Conservation (phyloP, 2,329 filamentous ascomycete species). For the Hansfordia pulvinata region DNA sequence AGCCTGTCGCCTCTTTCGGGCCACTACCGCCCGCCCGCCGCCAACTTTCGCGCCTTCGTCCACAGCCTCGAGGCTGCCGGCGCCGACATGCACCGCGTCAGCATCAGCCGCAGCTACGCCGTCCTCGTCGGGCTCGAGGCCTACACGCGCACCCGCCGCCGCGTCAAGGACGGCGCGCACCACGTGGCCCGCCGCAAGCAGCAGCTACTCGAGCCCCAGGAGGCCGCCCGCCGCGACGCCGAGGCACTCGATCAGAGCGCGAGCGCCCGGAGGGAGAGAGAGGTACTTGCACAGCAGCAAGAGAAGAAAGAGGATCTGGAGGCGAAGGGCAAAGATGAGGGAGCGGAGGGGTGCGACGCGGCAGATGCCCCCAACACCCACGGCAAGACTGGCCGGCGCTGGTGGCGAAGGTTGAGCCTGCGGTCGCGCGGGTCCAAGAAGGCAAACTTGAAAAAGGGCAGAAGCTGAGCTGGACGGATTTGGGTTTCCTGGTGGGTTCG, state of each 20-base stretch:
- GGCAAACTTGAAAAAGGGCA: too few relatives aligned
- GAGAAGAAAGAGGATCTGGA: slow-evolving; percentile 24
- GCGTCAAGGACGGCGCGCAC: slow-evolving; percentile 41
- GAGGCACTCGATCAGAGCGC: slow-evolving; percentile 46
- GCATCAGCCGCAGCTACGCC: slow-evolving; percentile 69
- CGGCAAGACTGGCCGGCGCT: too few relatives aligned
- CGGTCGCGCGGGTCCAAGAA: too few relatives aligned
- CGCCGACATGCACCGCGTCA: slow-evolving; percentile 47
- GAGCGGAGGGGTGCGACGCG: too few relatives aligned
- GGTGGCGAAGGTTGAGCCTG: too few relatives aligned
- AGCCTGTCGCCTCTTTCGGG: slow-evolving; percentile 60
- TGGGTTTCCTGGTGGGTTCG: too few relatives aligned
- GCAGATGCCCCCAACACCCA: too few relatives aligned
- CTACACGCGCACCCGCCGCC: slow-evolving; percentile 56
- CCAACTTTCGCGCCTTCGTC: slow-evolving; percentile 75
- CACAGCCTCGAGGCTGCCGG: slow-evolving; percentile 56
- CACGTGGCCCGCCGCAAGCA: slow-evolving; percentile 39
- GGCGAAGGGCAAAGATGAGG: slow-evolving; percentile 14
- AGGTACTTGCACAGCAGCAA: slow-evolving; percentile 24
- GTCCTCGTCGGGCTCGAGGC: slow-evolving; percentile 72
- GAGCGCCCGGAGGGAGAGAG: slow-evolving; percentile 37
- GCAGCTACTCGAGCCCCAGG: slow-evolving; percentile 47
- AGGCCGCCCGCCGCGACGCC: slow-evolving; percentile 40
- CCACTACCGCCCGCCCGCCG: slow-evolving; percentile 73
- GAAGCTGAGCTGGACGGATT: too few relatives aligned